These are phyloP conservation scores for Blastobotrys americana DNA, from an alignment of 805 yeast genomes.

Conservation along the genomic window DNA sequence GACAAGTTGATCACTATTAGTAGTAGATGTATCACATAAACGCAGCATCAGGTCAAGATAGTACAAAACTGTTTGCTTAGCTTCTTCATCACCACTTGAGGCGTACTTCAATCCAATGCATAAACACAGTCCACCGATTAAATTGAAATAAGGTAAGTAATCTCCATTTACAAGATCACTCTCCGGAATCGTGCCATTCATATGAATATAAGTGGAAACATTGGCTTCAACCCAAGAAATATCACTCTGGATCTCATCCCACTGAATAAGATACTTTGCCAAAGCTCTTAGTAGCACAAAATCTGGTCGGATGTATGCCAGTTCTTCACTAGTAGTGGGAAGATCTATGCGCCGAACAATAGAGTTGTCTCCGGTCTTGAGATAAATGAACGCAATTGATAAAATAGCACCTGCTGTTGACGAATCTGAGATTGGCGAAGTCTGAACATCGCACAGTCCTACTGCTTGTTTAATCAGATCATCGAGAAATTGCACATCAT, in stretches of 20 bases:
- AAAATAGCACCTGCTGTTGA: slow-evolving; percentile 65
- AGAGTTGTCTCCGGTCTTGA: slow-evolving; percentile 53
- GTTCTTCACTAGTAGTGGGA: slow-evolving; percentile 51
- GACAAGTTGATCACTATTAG: slow-evolving; percentile 51
- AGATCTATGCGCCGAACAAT: slow-evolving; percentile 56
- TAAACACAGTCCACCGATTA: slow-evolving; percentile 66
- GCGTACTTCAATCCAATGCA: slow-evolving; percentile 73
- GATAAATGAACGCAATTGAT: slow-evolving; percentile 66
- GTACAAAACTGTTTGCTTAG: slow-evolving; percentile 48
- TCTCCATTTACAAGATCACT: slow-evolving; percentile 44
- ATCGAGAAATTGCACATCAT: slow-evolving; percentile 60
- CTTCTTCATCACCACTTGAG: slow-evolving; percentile 51
- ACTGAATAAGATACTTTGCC: slow-evolving; percentile 58
- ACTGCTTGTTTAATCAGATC: slow-evolving; percentile 48
- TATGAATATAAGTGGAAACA: slow-evolving; percentile 26
- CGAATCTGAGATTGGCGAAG: slow-evolving; percentile 50
- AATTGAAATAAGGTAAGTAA: slow-evolving; percentile 52
- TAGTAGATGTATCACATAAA: slow-evolving; percentile 37
- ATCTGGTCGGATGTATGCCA: slow-evolving; percentile 76
- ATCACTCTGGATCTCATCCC: slow-evolving; percentile 53
- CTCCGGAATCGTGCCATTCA: slow-evolving; percentile 2
- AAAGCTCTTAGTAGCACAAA: slow-evolving; percentile 57
- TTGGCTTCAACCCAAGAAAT: slow-evolving; percentile 50
- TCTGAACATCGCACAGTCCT: slow-evolving; percentile 52
- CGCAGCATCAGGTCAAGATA: slow-evolving; percentile 47